Evolutionary conservation across 2,329 filamentous ascomycete genomes (phyloP), one percentile per base, ranked within the genome.

Genomic region (Ceratocystis papillata): DNA sequence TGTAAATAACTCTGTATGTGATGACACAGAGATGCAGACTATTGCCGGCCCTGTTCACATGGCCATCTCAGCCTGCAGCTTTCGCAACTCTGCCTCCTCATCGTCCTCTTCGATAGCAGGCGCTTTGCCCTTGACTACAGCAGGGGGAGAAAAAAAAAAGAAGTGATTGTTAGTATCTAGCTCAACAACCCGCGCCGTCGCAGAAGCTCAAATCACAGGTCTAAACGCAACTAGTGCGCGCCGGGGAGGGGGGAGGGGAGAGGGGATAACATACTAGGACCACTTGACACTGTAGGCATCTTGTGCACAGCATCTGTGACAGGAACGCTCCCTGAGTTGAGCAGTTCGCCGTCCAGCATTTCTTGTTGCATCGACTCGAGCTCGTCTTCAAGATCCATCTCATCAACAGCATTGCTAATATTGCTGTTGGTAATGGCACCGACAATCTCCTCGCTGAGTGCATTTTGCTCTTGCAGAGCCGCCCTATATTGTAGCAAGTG

Each of bases 41-140:
- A 41, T 41, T 37, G 37, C 22, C 20, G 5, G 10, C 17, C 46
- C 57, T 46, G n/a, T 59, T 81, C 73, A 96, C 87, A 96, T 96
- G 70, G 92, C 92, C 93, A 97, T 97, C 77, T 96, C 93, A 45
- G 90, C 92, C 75, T 96, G 91, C 71, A 99, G 77, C 78, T 94
- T 96, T 76, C 88, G 85, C 73, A 97, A 80, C 79, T 97, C 93
- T 72, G 87, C 93, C 76, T 97, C 93, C 74, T 97, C 94, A 81
- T 97, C 93, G 75, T 96, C 92, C 75, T 96, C 90, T 74, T 88
- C 86, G 70, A 74, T 53, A 22, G 48, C 61, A 44, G 76, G 75
- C 68, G 78, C 77, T 70, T 83, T 80, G 70, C 78, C 76, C 78
- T 80, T 80, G 75, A 80, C 79, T 83, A 68, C 68, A 37, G 15